These are phyloP conservation scores for Gelatoporia subvermispora DNA, from an alignment of 768 basidiomycete species.

Conservation along the genomic window DNA sequence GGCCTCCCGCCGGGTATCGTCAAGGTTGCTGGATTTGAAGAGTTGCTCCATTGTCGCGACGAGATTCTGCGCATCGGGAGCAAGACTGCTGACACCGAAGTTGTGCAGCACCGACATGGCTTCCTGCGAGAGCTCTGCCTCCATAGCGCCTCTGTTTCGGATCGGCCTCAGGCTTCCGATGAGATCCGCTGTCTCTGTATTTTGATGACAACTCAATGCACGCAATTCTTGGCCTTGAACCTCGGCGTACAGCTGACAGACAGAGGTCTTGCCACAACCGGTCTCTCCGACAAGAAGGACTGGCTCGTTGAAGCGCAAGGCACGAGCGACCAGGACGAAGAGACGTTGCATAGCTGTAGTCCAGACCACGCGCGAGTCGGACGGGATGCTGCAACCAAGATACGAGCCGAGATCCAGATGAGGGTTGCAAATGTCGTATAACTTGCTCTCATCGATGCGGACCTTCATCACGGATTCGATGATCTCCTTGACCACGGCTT, in stretches of 20 bases:
- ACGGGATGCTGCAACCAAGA: slow-evolving; percentile 52
- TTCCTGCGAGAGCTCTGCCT: slow-evolving; percentile 46
- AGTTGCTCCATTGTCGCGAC: slow-evolving; percentile 20
- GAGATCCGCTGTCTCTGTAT: slow-evolving; percentile 95
- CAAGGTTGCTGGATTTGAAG: slow-evolving; percentile 25
- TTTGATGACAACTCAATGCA: slow-evolving; percentile 92
- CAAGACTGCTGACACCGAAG: slow-evolving; percentile 26
- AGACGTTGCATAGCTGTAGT: slow-evolving; percentile 89
- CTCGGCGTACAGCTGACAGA: slow-evolving; percentile 85
- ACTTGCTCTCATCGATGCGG: slow-evolving; percentile 59
- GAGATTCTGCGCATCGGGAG: slow-evolving; percentile 23
- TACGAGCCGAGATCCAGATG: slow-evolving; percentile 37
- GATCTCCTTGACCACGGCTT: slow-evolving; percentile 83
- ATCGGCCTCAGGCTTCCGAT: slow-evolving; percentile 90
- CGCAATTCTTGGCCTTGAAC: slow-evolving; percentile 56
- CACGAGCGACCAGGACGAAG: slow-evolving; percentile 79
- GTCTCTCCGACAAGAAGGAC: slow-evolving; percentile 96
- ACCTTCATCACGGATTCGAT: slow-evolving; percentile 90
- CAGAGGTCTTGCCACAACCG: slow-evolving; percentile 95
- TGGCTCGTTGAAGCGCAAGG: slow-evolving; percentile 87
- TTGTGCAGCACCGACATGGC: slow-evolving; percentile 36
- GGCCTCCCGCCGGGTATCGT: slow-evolving; percentile 24
- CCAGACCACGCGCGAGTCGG: slow-evolving; percentile 68
- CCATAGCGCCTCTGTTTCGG: slow-evolving; percentile 61
- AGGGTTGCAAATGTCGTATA: slow-evolving; percentile 58